Conservation (phyloP, 805 yeast genomes). For the Nakazawaea ernobii region DNA sequence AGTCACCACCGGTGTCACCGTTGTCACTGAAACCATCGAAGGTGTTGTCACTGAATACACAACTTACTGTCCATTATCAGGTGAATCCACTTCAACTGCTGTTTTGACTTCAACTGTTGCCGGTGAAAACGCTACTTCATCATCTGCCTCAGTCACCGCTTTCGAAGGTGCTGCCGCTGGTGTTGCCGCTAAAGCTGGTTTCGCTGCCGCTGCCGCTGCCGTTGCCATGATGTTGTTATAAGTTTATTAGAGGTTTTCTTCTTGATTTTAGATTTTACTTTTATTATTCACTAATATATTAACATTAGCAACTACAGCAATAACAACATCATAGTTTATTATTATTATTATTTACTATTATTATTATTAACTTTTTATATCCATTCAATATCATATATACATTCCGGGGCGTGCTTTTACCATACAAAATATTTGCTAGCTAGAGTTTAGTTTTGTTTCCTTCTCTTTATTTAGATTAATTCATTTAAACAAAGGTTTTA, state of each 20-base stretch:
- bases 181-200: constrained; percentile 10
- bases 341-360: too few species aligned
- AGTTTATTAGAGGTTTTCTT: not conserved
- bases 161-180: constrained; percentile 12
- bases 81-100: constrained; percentile 8
- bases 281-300: too few species aligned
- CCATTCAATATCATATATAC: too few species aligned
- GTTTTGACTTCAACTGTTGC: not conserved
- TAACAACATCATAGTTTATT: too few species aligned
- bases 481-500: too few species aligned
- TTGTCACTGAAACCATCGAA: constrained; percentile 18
- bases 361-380: too few species aligned
- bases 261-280: too few species aligned
- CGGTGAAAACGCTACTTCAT: constrained; percentile 3
- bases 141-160: constrained; percentile 8
- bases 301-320: too few species aligned
- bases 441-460: too few species aligned
- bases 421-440: too few species aligned
- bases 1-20: constrained; percentile 21
- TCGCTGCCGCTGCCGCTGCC: constrained; percentile 13
- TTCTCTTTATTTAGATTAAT: too few species aligned
- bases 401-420: too few species aligned
- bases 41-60: constrained; percentile 20
- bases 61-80: constrained; percentile 20
- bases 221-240: constrained; percentile 13